Conservation (phyloP, 164 flowering plant species). For the Tinospora cordifolia region DNA sequence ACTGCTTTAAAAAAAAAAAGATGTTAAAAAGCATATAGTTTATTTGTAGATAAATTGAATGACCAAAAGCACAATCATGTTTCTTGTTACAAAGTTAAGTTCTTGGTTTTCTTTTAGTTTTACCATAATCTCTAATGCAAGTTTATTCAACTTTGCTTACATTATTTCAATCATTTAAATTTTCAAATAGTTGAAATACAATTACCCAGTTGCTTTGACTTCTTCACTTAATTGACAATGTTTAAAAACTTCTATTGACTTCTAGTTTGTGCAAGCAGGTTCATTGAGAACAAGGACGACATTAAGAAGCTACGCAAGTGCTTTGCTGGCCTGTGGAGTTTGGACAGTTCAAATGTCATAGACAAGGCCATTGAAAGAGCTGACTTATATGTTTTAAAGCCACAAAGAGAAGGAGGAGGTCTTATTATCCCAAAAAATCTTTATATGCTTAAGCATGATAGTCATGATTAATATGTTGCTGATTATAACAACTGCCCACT, state of each 20-base stretch:
- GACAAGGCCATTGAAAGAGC: constrained; percentile 64
- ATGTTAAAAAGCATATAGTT: neutral
- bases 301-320: constrained; percentile 60
- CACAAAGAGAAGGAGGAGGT: constrained; percentile 99
- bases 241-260: neutral
- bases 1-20: too few species aligned
- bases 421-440: neutral
- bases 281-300: constrained; percentile 73
- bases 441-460: neutral
- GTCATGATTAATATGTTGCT: neutral
- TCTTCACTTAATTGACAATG: neutral
- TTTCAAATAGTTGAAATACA: neutral
- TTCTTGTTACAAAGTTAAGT: too few species aligned
- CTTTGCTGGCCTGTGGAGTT: constrained; percentile 94
- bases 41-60: neutral
- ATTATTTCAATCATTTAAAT: neutral
- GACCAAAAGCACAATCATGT: neutral
- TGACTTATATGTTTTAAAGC: constrained; percentile 74
- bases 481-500: neutral
- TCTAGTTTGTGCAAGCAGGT: constrained; percentile 34
- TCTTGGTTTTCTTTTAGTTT: neutral
- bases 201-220: neutral
- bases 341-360: constrained; percentile 55
- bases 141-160: neutral
- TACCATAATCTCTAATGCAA: neutral